Evolutionary conservation across 2,329 filamentous ascomycete species (phyloP), one percentile per base, ranked within the genome.

Genomic region (Beauveria sp.): DNA sequence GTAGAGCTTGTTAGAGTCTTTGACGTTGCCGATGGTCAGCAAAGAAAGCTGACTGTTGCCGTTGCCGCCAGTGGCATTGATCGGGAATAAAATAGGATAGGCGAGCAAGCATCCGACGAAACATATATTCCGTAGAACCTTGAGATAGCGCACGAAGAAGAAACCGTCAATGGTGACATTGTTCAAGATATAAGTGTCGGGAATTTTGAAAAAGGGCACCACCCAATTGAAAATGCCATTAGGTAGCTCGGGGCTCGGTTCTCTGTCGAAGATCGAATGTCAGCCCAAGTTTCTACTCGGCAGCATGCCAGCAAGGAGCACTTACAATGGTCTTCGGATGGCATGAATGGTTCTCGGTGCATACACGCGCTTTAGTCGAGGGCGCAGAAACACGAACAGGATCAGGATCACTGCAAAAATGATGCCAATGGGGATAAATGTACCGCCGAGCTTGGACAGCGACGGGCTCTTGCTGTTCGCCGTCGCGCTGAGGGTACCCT

Each of bases 121-220:
- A 75, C 89, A 93, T 66, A 96, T 88, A 63, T 88, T 88, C 70
- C 92, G 91, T 65, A 98, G 77, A 70, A 93, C 69, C 52, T 76
- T 77, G 60, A 78, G 68, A 60, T 75, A 96, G 42, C 93, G 91
- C 30, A 98, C 80, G 72, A 96, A 91, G 57, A 98, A 86, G 74
- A 93, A 98, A 38, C 89, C 90, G 72, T 99, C 93, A 65, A 99
- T 84, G 0, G 92, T 96, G 72, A 93, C 91, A 77, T 96, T 91
- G 69, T 95, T 90, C 24, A 98, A 84, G 28, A 93, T 85, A 70
- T 90, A 91, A 46, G 86, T 86, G 71, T 98, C 93, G 3, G 83
- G 82, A 49, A 84, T 81, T 67, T 81, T 82, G 77, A 84, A 88
- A 75, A 91, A 89, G 14, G 81, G 77, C 10, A 75, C 75, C 62